Evolutionary conservation across 345 rosid species (phyloP).

Genomic region (Capsella bursapastoris): DNA sequence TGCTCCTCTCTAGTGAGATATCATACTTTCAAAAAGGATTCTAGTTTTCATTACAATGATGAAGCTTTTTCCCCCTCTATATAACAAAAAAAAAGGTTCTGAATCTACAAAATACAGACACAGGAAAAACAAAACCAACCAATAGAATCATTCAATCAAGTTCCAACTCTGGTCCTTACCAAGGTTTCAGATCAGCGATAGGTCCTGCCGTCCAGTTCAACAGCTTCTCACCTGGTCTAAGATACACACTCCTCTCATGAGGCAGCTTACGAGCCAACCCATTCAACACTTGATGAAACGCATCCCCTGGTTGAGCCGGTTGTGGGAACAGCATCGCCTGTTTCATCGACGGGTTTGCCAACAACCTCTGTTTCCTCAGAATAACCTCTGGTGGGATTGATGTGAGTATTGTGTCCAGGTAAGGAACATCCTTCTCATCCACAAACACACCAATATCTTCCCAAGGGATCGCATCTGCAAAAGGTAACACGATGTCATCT

Average conservation of each 20-base stretch:
- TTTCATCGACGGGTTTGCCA: constrained; percentile 98
- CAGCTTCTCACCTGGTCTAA: constrained; percentile 66
- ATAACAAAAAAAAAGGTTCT: constrained; percentile 2
- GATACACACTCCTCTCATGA: constrained; percentile 59
- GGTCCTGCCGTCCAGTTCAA: constrained; percentile 98
- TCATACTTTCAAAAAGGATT: constrained; percentile 4
- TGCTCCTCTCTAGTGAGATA: background rate
- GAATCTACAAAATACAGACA: constrained; percentile 34
- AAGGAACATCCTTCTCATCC: constrained; percentile 92
- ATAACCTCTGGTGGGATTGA: constrained; percentile 89
- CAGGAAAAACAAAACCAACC: constrained; percentile 15
- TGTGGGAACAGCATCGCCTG: constrained; percentile 96
- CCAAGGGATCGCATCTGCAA: constrained; percentile 99
- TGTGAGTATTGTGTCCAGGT: constrained; percentile 86
- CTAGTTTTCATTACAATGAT: constrained; percentile 26
- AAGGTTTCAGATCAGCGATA: constrained; percentile 90
- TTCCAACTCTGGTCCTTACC: constrained; percentile 51
- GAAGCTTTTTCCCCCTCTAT: constrained; percentile 19
- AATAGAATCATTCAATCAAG: constrained; percentile 19
- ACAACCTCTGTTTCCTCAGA: constrained; percentile 88
- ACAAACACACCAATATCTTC: constrained; percentile 95
- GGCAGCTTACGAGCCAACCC: constrained; percentile 97
- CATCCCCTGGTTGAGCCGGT: constrained; percentile 95
- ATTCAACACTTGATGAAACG: constrained; percentile 94
- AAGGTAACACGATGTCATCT: constrained; percentile 93